These are phyloP conservation scores for Clarkia xantiana DNA, from an alignment of 345 rosid genomes.

Conservation along the genomic window DNA sequence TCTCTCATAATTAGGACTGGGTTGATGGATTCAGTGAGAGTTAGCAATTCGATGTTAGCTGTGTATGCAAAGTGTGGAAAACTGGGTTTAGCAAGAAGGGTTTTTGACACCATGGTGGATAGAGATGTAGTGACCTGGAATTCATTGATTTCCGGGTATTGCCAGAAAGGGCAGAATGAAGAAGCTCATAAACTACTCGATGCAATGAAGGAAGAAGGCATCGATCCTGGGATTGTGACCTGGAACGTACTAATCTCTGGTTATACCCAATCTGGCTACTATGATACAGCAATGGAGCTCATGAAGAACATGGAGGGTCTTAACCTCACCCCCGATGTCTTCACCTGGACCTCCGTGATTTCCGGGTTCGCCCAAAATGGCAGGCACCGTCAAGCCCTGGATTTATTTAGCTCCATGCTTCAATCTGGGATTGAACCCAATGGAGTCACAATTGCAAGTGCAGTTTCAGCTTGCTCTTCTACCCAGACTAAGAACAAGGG, in stretches of 20 bases:
- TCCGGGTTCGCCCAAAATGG: slow-evolving; percentile 68
- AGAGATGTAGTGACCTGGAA: slow-evolving; percentile 69
- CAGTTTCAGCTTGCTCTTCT: slow-evolving; percentile 59
- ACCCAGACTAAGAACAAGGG: slow-evolving; percentile 34
- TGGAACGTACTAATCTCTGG: slow-evolving; percentile 57
- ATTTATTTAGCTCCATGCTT: slow-evolving; percentile 52
- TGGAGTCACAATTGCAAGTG: slow-evolving; percentile 54
- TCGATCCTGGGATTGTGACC: slow-evolving; percentile 36
- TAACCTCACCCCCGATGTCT: slow-evolving; percentile 40
- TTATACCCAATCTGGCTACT: slow-evolving; percentile 50
- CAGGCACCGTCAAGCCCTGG: slow-evolving; percentile 36
- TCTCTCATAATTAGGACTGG: slow-evolving; percentile 50
- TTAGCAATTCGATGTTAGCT: slow-evolving; percentile 54
- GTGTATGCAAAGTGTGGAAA: slow-evolving; percentile 72
- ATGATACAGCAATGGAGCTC: slow-evolving; percentile 51
- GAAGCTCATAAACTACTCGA: slow-evolving; percentile 50
- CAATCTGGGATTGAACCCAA: slow-evolving; percentile 49
- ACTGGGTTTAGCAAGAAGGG: slow-evolving; percentile 36
- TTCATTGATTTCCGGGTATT: slow-evolving; percentile 52
- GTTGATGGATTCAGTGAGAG: slow-evolving; percentile 21
- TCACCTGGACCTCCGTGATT: slow-evolving; percentile 77
- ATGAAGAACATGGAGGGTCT: slow-evolving; percentile 53
- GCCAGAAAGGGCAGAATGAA: slow-evolving; percentile 41
- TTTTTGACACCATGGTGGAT: slow-evolving; percentile 41
- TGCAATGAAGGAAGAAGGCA: slow-evolving; percentile 51